Percentiles rank a stretch among this genome's conserved stretches.
Evolutionary conservation across 441 rosid genomes (phyloP).

Genomic region (Erysimum cheiri): DNA sequence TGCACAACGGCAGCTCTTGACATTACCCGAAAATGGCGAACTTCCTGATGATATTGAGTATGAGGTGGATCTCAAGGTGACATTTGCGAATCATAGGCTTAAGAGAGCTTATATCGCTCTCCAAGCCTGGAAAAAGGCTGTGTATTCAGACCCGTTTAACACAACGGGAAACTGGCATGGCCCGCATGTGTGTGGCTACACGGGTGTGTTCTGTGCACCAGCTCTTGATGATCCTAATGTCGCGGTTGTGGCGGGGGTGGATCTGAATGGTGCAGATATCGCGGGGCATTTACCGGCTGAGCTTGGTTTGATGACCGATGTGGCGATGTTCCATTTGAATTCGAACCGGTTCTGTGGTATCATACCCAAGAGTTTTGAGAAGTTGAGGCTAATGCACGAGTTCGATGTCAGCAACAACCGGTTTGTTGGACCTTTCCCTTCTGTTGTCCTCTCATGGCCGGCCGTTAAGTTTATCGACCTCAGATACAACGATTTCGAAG

Average conservation of each 20-base stretch:
- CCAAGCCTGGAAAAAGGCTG: conserved; percentile 78
- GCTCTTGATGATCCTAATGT: conserved; percentile 61
- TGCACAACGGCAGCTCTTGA: conserved; percentile 66
- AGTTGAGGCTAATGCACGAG: conserved; percentile 69
- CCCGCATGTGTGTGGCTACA: conserved; percentile 67
- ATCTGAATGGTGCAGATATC: conserved; percentile 83
- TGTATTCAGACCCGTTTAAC: conserved; percentile 80
- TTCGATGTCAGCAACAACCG: conserved; percentile 91
- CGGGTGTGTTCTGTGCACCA: conserved; percentile 74
- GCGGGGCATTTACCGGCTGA: conserved; percentile 84
- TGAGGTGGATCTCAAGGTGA: conserved; percentile 46
- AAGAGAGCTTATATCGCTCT: conserved; percentile 73
- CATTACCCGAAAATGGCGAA: conserved; percentile 49
- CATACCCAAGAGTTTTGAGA: conserved; percentile 63
- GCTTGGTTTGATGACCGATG: conserved; percentile 72
- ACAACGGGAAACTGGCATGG: conserved; percentile 79
- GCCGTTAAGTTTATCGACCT: conserved; percentile 60
- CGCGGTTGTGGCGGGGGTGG: conserved; percentile 70
- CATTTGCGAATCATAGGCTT: conserved; percentile 64
- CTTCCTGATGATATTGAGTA: conserved; percentile 50
- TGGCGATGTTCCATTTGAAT: conserved; percentile 76
- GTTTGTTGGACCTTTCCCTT: conserved; percentile 76
- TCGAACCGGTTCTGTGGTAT: conserved; percentile 85
- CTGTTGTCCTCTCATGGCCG: conserved; percentile 58
- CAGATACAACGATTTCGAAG: conserved; percentile 83